A percentile compares a stretch with the other conserved stretches of the same genome.
These are phyloP conservation scores for Xylariaceae sp. DNA, from an alignment of 2,329 filamentous ascomycete genomes.

Conservation along the genomic window DNA sequence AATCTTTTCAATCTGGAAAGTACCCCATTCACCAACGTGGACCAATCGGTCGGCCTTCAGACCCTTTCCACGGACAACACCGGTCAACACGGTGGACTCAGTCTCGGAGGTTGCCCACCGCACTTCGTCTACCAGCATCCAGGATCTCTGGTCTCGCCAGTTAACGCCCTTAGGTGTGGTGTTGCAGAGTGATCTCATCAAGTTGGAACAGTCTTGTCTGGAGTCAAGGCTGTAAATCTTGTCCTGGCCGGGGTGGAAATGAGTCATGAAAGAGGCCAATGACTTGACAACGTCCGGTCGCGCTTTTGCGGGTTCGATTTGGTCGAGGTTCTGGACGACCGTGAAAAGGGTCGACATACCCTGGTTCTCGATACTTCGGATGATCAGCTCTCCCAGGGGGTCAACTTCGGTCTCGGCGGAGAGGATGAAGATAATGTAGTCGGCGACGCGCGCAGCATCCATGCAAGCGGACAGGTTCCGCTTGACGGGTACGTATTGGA, in stretches of 20 bases:
- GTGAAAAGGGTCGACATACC: constrained; percentile 91
- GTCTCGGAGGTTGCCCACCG: constrained; percentile 59
- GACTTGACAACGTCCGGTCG: constrained; percentile 71
- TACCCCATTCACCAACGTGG: constrained; percentile 89
- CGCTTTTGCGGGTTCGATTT: constrained; percentile 73
- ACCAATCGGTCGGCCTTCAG: constrained; percentile 86
- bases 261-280: constrained; percentile 85
- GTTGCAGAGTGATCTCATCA: constrained; percentile 86
- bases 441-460: constrained; percentile 81
- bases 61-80: constrained; percentile 77
- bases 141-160: constrained; percentile 93
- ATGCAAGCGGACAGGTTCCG: constrained; percentile 71
- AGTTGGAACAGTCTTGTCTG: constrained; percentile 83
- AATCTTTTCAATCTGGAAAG: constrained; percentile 89
- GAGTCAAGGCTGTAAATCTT: constrained; percentile 86
- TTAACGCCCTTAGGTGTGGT: constrained; percentile 88
- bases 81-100: constrained; percentile 69
- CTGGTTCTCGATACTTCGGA: constrained; percentile 86
- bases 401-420: constrained; percentile 82
- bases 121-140: constrained; percentile 86
- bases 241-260: constrained; percentile 89
- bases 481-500: constrained; percentile 75
- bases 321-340: constrained; percentile 72
- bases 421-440: constrained; percentile 84
- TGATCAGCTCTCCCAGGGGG: constrained; percentile 73